Evolutionary conservation across 2,329 filamentous ascomycete genomes (phyloP), one percentile per base, ranked within the genome.

Genomic region (Penicillium sp.): DNA sequence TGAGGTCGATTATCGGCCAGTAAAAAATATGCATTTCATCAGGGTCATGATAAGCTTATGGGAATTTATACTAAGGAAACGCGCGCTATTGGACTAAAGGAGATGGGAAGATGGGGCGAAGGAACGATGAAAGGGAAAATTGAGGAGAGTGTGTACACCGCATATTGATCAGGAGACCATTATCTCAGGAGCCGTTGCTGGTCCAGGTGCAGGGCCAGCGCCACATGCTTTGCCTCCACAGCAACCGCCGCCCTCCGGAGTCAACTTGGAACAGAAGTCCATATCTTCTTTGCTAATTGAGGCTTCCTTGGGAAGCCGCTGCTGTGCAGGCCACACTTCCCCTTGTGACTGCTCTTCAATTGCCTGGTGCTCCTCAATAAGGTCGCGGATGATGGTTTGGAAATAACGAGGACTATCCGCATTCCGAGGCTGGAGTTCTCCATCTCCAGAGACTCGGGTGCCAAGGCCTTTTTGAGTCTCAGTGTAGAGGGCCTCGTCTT

Each of bases 401-500:
- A 85, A 84, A 68, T 78, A 79, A 1, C 85, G 69, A 0, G 81
- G 79, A 80, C 79, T 64, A 83, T 80, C 64, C 87, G 84, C 72
- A 81, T 76, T 34, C 5, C 74, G 71, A 0, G 84, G 81, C 64
- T 86, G 83, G 66, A 86, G 69, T 67, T 85, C 79, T 45, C 83
- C 84, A 62, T 83, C 86, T 63, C 83, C 72, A 58, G 84, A 87
- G 34, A 84, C 77, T 3, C 84, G 83, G 0, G 78, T 74, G 66
- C 82, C 81, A 56, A 88, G 74, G 66, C 86, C 87, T 66, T 77
- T 77, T 65, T 88, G 84, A 0, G 81, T 78, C 4, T 75, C 75
- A 53, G 77, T 72, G 71, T 83, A 87, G n/a, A 87, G 78, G 16
- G 79, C 74, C 62, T 87, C 86, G 72, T 87, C 83, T 66, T 88